These are phyloP conservation scores for Penicillium sp. DNA, from an alignment of 2,329 filamentous ascomycete species.

Conservation along the genomic window DNA sequence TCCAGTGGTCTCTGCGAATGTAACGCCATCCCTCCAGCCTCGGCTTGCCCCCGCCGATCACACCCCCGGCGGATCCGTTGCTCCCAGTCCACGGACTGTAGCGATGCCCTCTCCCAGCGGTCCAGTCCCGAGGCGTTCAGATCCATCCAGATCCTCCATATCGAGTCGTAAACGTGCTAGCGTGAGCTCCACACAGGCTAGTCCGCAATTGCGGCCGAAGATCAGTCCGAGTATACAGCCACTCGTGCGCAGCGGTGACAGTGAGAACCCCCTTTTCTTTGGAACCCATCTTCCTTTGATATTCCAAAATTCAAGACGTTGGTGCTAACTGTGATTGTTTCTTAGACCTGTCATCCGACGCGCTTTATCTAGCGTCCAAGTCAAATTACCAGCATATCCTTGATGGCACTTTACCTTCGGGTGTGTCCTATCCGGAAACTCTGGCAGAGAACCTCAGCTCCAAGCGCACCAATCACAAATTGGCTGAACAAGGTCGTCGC, in stretches of 20 bases:
- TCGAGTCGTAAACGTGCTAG: constrained; percentile 60
- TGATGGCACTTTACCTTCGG: constrained; percentile 84
- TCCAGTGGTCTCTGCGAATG: constrained; percentile 58
- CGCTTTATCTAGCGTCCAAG: constrained; percentile 80
- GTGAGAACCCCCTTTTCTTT: constrained; percentile 42
- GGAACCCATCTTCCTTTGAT: too few species aligned
- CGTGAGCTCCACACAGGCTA: constrained; percentile 67
- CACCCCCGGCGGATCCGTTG: constrained; percentile 33
- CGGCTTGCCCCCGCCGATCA: constrained; percentile 32
- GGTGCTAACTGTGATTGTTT: background rate
- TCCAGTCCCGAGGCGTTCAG: constrained; percentile 37
- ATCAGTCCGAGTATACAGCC: constrained; percentile 96
- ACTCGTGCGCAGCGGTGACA: constrained; percentile 64
- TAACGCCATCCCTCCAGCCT: constrained; percentile 48
- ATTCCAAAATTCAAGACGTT: too few species aligned
- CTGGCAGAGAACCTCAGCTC: constrained; percentile 90
- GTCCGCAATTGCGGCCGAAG: constrained; percentile 76
- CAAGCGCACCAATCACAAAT: constrained; percentile 95
- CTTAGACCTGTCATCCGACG: constrained; percentile 50
- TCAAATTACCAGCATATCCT: constrained; percentile 98
- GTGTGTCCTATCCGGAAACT: constrained; percentile 82
- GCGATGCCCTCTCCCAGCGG: constrained; percentile 49
- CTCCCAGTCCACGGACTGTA: constrained; percentile 51
- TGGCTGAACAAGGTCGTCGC: constrained; percentile 89
- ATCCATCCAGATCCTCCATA: constrained; percentile 45